Evolutionary conservation across 495 filamentous ascomycete species (phyloP), one percentile per base, ranked within the genome.

Genomic region (Chaetomium cochliodes): DNA sequence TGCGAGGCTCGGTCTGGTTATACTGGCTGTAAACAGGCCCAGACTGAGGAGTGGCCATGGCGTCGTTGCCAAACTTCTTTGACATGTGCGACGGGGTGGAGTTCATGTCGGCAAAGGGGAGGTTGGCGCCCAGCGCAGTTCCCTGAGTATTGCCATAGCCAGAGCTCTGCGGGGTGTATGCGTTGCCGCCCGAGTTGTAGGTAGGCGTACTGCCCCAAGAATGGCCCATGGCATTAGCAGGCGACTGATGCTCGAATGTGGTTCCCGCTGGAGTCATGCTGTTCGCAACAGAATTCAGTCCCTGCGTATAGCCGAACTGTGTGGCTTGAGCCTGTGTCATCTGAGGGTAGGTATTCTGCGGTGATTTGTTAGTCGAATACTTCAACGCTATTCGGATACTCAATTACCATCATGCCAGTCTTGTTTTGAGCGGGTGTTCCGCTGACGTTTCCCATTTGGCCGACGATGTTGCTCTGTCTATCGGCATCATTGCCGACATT

Each of bases 1-100:
- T 67, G 6, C 66, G 64, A 0, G 71, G 71, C 63, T 74, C 72
- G 1, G 70, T 69, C 54, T 71, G 52, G 47, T 64, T 69, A 62
- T 67, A 67, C 49, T 62, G 59, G 58, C 18, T 25, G 28, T 13
- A 18, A 16, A 33, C 5, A n/a, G 54, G n/a, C 1, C 11, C 8
- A 5, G 55, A 62, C 39, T 58, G 23, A 13, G 46, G 64, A 47
- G 52, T 62, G 0, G 33, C 33, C 22, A 49, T 46, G 13, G 23
- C 20, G 39, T 58, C 60, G 47, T 53, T 41, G 58, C 23, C 46
- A 20, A 57, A 28, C 49, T 44, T 53, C 50, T 68, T 67, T 22
- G 62, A 62, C 61, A 60, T 60, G 58, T 70, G 52, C 52, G 58
- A 51, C 57, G 65, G 65, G 11, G 58, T 68, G 51, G 44, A 56